phyloP scores from a whole-genome alignment of 768 basidiomycete genomes.

The Cystofilobasidium macerans region DNA sequence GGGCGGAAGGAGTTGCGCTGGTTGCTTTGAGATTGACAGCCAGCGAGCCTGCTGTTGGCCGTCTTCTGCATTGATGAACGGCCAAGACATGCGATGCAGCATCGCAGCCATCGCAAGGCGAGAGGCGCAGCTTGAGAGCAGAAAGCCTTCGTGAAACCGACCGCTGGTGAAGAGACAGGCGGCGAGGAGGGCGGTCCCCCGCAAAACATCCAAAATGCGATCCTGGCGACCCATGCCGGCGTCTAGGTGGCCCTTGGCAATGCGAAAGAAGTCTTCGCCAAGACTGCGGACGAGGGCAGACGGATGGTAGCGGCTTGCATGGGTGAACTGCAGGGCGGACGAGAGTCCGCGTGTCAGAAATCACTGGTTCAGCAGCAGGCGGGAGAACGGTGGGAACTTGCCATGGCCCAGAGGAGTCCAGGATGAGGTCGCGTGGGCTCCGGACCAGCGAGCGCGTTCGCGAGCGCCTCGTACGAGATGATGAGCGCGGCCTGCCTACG shows the following conservation, averaged over 20 bases:
- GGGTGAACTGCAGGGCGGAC: background rate
- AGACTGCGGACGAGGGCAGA: background rate
- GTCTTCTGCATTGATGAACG: background rate
- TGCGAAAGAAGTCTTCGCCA: background rate
- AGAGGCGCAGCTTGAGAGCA: background rate
- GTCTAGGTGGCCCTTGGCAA: background rate
- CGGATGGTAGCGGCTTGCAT: background rate
- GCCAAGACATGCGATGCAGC: constrained; percentile 1
- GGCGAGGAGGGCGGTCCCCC: background rate
- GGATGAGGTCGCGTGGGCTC: background rate
- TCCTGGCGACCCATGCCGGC: background rate
- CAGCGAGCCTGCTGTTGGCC: background rate
- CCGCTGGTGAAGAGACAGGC: background rate
- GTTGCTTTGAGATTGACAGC: background rate
- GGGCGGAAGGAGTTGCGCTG: background rate
- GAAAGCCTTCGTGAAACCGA: background rate
- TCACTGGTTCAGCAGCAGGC: background rate
- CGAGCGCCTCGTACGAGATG: background rate
- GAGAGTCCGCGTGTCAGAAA: no score
- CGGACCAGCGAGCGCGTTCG: background rate
- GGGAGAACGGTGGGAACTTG: background rate
- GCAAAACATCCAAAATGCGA: background rate
- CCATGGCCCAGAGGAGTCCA: background rate
- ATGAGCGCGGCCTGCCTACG: background rate
- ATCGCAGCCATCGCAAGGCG: background rate